These are phyloP conservation scores for Ceriops zippeliana DNA, from an alignment of 345 rosid species.

Conservation along the genomic window DNA sequence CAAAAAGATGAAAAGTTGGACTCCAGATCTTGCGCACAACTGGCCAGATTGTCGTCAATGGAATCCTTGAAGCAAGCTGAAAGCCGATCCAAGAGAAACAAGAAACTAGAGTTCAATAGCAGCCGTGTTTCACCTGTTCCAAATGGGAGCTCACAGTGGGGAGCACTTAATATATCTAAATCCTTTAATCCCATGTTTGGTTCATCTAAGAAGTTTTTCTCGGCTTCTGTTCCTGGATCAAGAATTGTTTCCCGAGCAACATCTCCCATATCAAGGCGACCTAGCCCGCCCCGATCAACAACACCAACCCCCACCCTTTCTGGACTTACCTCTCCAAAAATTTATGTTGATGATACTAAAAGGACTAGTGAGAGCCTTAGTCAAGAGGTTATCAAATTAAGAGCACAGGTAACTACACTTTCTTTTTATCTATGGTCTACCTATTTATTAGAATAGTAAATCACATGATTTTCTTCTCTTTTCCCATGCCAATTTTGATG, in stretches of 20 bases:
- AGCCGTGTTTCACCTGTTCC: constrained; percentile 97
- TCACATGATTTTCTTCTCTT: neutral
- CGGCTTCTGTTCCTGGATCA: constrained; percentile 99
- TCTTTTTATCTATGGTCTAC: neutral
- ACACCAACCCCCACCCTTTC: constrained; percentile 95
- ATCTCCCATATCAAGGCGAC: constrained; percentile 91
- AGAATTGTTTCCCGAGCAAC: constrained; percentile 98
- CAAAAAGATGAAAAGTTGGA: constrained; percentile 87
- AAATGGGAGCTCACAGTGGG: constrained; percentile 83
- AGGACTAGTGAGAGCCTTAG: constrained; percentile 68
- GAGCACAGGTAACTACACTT: constrained; percentile 65
- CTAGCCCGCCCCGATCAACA: constrained; percentile 96
- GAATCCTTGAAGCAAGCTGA: constrained; percentile 81
- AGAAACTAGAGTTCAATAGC: constrained; percentile 85
- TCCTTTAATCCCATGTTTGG: constrained; percentile 85
- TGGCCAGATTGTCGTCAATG: constrained; percentile 80
- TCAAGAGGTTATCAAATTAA: constrained; percentile 84
- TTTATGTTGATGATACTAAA: constrained; percentile 68
- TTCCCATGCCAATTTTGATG: neutral
- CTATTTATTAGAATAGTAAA: neutral
- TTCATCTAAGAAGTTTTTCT: constrained; percentile 92
- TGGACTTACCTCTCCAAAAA: constrained; percentile 80
- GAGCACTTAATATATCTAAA: constrained; percentile 69
- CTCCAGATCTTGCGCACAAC: constrained; percentile 67
- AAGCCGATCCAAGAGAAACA: constrained; percentile 66